phyloP scores from a whole-genome alignment of 768 basidiomycete genomes.

The Hygrocybe punicea region DNA sequence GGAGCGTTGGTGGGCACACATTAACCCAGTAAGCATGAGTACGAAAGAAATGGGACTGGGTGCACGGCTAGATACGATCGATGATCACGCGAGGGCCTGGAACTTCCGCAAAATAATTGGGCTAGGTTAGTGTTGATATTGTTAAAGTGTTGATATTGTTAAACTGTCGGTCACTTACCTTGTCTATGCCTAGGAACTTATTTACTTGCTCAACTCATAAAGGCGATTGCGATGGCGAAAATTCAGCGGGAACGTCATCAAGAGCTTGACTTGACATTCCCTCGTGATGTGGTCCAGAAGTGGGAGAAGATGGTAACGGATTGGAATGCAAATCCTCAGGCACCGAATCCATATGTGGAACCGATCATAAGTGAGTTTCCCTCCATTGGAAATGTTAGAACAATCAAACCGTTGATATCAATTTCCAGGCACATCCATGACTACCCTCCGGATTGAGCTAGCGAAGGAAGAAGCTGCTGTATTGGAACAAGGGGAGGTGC shows the following conservation, averaged over 20 bases:
- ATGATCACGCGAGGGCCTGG: slow-evolving; percentile 25
- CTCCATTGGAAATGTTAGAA: background rate
- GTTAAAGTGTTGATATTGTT: background rate
- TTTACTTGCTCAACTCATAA: background rate
- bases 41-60: slow-evolving; percentile 32
- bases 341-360: slow-evolving; percentile 5
- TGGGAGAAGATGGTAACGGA: slow-evolving; percentile 3
- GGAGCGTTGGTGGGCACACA: slow-evolving; percentile 24
- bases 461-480: background rate
- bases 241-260: background rate
- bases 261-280: background rate
- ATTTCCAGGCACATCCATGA: background rate
- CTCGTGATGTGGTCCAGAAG: background rate
- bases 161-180: background rate
- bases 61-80: slow-evolving; percentile 20
- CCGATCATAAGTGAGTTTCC: background rate
- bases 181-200: background rate
- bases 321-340: background rate
- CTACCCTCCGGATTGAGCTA: background rate
- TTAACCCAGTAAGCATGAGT: slow-evolving; percentile 25
- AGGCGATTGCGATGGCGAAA: slow-evolving; percentile 1
- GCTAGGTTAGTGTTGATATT: slow-evolving; percentile 1
- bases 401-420: background rate
- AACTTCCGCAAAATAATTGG: slow-evolving; percentile 19
- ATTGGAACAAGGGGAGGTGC: background rate